Evolutionary conservation across 2,329 filamentous ascomycete species (phyloP).

Genomic region (Xylariaceae sp.): DNA sequence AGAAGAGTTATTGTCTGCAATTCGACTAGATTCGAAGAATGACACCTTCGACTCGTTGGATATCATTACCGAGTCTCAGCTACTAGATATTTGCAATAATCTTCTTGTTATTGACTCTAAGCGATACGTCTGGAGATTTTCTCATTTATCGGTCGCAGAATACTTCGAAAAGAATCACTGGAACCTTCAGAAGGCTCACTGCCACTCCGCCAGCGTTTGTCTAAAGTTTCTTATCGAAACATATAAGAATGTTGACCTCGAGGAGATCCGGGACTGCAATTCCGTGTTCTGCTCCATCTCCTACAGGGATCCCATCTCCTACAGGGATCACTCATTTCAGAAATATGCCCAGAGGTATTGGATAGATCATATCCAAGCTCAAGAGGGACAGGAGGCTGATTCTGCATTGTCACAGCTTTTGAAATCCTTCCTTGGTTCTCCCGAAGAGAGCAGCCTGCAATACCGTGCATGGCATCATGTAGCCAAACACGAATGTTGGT

Average conservation of each 20-base stretch:
- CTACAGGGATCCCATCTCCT: too few species aligned
- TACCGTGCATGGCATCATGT: constrained; percentile 6
- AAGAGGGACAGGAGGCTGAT: background rate
- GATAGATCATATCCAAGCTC: background rate
- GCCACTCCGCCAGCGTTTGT: constrained; percentile 2
- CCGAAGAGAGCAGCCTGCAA: background rate
- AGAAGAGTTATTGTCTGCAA: background rate
- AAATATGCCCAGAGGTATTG: background rate
- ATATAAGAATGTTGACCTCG: background rate
- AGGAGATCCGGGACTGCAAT: too few species aligned
- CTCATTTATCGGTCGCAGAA: constrained; percentile 15
- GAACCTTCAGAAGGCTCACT: background rate
- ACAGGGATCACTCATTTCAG: background rate
- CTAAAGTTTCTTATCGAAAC: background rate
- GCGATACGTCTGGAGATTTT: constrained; percentile 9
- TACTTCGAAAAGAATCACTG: constrained; percentile 13
- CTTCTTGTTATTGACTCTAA: constrained; percentile 13
- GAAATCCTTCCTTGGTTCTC: constrained; percentile 19
- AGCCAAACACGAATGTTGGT: too few species aligned
- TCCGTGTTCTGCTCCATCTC: too few species aligned
- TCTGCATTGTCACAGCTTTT: background rate
- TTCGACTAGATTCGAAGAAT: background rate
- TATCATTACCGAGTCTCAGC: background rate
- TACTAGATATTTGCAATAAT: constrained; percentile 17
- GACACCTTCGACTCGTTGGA: background rate